Evolutionary conservation across 1,284 basidiomycete species (phyloP).

Genomic region (Erythrobasidium hasegawianum): DNA sequence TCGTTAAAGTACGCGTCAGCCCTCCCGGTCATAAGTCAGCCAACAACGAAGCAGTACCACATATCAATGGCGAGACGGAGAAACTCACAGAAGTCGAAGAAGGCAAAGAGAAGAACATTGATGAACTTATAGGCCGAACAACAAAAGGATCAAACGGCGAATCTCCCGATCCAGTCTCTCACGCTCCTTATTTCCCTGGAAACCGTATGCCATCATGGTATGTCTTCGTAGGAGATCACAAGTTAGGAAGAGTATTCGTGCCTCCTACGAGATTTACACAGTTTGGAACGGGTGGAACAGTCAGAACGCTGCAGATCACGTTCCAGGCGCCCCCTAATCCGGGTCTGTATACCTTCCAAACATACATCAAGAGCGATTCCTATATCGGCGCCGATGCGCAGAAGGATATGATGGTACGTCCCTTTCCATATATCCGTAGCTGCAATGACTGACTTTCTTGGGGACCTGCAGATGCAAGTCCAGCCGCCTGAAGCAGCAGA

Average conservation of each 20-base stretch:
- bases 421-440: too few relatives aligned
- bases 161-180: slow-evolving; percentile 61
- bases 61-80: slow-evolving; percentile 33
- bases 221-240: slow-evolving; percentile 81
- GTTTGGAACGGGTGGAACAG: slow-evolving; percentile 62
- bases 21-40: slow-evolving; percentile 11
- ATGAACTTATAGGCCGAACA: slow-evolving; percentile 63
- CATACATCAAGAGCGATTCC: slow-evolving; percentile 79
- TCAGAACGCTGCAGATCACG: slow-evolving; percentile 79
- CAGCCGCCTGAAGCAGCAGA: slow-evolving; percentile 59
- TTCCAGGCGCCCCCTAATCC: slow-evolving; percentile 89
- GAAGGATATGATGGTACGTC: slow-evolving; percentile 66
- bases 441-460: too few relatives aligned
- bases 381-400: slow-evolving; percentile 77
- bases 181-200: slow-evolving; percentile 85
- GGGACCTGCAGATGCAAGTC: slow-evolving; percentile 85
- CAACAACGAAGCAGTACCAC: too few relatives aligned
- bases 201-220: slow-evolving; percentile 84
- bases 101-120: slow-evolving; percentile 60
- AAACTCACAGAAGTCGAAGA: slow-evolving; percentile 51
- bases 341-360: slow-evolving; percentile 84
- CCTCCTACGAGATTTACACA: slow-evolving; percentile 70
- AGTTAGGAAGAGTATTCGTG: slow-evolving; percentile 82
- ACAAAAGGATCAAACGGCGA: slow-evolving; percentile 57
- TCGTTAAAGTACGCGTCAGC: slow-evolving; percentile 59